Base-by-base conservation (phyloP, 805 yeast genomes). In the Pichia nanzhaoensis region DNA sequence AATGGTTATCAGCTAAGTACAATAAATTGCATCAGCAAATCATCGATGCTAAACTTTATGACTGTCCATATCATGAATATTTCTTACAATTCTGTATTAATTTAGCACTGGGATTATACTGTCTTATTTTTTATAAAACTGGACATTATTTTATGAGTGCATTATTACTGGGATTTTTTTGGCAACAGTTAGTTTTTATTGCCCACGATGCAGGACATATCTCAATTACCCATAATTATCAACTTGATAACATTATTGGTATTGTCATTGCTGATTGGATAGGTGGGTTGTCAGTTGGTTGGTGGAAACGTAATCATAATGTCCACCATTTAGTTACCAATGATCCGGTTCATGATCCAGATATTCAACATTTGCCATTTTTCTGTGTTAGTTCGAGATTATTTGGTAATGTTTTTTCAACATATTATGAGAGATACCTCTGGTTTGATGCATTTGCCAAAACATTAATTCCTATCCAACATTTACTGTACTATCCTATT, bases 221-320 rank as follows among this genome's bases (percentile, higher is more conserved):
- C 13, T 74, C 88, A 2, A 82, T 88, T 42, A 82, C 95, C 0
- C 96, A 88, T 60, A 70, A 84, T 55, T 88, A 83, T 63, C 83
- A 80, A 53, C 38, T 77, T 9, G 96, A 88, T 61, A 88, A 82
- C 57, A 59, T 83, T 17, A 70, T 85, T 46, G 95, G 95, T 1
- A 77, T 81, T 61, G 41, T 77, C 2, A 69, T 88, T 41, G 95
- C 95, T 1, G 78, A 85, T 50, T 88, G 73, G 69, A 64, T 80
- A 42, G 96, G 96, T n/a, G 96, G 96, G 0, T 69, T 88, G 35
- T 84, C 95, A 38, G 59, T 87, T 18, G 95, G 95, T 2, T 88
- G 96, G 96, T 88, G 96, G 96, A 89, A 88, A 55, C 71, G 90
- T 42, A 88, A 85, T 63, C 96, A 88, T 64, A 88, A 88, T 60